A percentile compares a stretch with the other conserved stretches of the same genome.
Conservation (phyloP, 2,329 filamentous ascomycete species). For the Ascochyta fabae region DNA sequence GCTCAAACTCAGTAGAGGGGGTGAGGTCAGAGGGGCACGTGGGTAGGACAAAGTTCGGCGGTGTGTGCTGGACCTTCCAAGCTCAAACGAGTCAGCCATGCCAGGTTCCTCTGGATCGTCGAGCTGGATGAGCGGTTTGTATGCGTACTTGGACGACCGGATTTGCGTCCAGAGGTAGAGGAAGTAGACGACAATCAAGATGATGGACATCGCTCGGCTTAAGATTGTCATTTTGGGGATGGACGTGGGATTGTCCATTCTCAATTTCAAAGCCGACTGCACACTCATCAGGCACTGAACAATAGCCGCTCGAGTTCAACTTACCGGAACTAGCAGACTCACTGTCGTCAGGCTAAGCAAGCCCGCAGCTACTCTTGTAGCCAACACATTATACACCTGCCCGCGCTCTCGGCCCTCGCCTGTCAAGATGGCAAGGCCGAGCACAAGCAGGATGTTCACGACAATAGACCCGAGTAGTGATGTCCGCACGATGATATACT, state of each 20-base stretch:
- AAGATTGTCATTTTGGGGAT: slow-evolving; percentile 14
- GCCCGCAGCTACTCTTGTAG: slow-evolving; percentile 82
- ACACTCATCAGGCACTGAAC: background rate
- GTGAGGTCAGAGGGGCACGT: background rate
- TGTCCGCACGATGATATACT: slow-evolving; percentile 86
- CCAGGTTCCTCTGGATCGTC: slow-evolving; percentile 14
- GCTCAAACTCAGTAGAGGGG: slow-evolving; percentile 1
- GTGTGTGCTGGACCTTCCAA: slow-evolving; percentile 1
- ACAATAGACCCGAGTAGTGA: slow-evolving; percentile 86
- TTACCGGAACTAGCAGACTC: slow-evolving; percentile 79
- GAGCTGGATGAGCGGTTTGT: slow-evolving; percentile 24
- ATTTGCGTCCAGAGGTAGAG: slow-evolving; percentile 24
- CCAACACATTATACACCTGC: slow-evolving; percentile 85
- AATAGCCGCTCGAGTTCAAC: background rate
- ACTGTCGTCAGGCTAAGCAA: slow-evolving; percentile 76
- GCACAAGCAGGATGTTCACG: slow-evolving; percentile 81
- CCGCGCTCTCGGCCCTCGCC: slow-evolving; percentile 74
- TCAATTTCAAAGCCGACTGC: slow-evolving; percentile 16
- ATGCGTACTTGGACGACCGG: slow-evolving; percentile 19
- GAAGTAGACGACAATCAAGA: slow-evolving; percentile 22
- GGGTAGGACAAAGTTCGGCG: slow-evolving; percentile 12
- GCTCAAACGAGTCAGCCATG: slow-evolving; percentile 12
- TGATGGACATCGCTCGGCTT: slow-evolving; percentile 19
- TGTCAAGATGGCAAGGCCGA: slow-evolving; percentile 88
- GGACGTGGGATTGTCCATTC: background rate